These are phyloP conservation scores for Monilinia laxa DNA, from an alignment of 2,329 filamentous ascomycete species.

Conservation along the genomic window DNA sequence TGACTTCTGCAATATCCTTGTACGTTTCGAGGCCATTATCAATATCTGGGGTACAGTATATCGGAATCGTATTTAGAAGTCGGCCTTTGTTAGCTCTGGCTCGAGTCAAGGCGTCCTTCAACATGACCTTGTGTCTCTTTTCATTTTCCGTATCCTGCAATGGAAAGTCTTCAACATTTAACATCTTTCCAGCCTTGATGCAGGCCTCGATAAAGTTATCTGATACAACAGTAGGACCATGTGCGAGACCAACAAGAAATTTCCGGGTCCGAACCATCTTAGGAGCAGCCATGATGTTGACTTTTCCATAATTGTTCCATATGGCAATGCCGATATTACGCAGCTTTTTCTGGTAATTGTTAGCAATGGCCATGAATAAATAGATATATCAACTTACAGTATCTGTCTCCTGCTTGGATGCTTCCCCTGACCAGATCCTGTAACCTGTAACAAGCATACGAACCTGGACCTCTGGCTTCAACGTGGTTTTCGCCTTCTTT, in stretches of 20 bases:
- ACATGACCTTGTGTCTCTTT: slow-evolving; percentile 64
- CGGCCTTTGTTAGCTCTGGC: slow-evolving; percentile 75
- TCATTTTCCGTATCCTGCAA: slow-evolving; percentile 74
- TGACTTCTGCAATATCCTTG: slow-evolving; percentile 80
- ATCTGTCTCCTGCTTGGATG: slow-evolving; percentile 74
- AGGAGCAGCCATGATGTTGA: slow-evolving; percentile 85
- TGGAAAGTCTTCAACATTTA: slow-evolving; percentile 62
- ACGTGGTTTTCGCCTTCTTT: slow-evolving; percentile 59
- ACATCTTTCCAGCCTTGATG: slow-evolving; percentile 65
- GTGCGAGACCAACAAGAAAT: slow-evolving; percentile 84
- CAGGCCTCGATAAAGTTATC: slow-evolving; percentile 77
- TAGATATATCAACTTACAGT: slow-evolving; percentile 56
- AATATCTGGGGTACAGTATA: slow-evolving; percentile 83
- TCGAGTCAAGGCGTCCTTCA: slow-evolving; percentile 65
- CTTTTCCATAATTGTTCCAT: slow-evolving; percentile 70
- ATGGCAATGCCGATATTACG: slow-evolving; percentile 81
- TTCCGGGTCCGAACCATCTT: slow-evolving; percentile 87
- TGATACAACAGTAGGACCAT: slow-evolving; percentile 73
- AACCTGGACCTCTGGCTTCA: slow-evolving; percentile 64
- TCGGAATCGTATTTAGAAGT: slow-evolving; percentile 70
- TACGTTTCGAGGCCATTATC: slow-evolving; percentile 82
- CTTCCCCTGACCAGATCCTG: slow-evolving; percentile 73
- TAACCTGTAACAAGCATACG: slow-evolving; percentile 83
- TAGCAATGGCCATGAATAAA: slow-evolving; percentile 20
- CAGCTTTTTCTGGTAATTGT: slow-evolving; percentile 66